phyloP scores from a whole-genome alignment of 2,329 filamentous ascomycete genomes.

The Colletotrichum lupini region DNA sequence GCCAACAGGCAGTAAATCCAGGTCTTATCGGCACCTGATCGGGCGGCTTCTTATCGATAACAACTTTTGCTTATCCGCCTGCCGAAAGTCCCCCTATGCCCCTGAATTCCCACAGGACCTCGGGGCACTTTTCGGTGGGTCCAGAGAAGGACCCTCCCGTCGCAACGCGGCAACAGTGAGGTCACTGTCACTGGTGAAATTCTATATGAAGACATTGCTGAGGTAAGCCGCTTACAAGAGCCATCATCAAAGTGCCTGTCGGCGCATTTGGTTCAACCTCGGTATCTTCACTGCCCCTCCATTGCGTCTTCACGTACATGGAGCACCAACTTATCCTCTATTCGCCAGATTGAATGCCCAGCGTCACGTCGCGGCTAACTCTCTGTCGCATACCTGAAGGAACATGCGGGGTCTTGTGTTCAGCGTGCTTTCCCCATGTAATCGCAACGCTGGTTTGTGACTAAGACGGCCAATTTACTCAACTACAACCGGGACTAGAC shows the following conservation, averaged over 20 bases:
- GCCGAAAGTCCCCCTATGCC: not conserved
- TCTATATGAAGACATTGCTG: not conserved
- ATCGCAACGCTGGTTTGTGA: constrained; percentile 3
- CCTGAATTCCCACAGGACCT: not conserved
- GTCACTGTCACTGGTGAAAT: not conserved
- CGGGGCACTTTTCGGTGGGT: constrained; percentile 2
- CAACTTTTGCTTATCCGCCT: constrained; percentile 6
- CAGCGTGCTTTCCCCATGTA: not conserved
- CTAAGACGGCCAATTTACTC: constrained; percentile 5
- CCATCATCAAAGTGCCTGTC: not conserved
- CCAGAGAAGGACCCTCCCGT: not conserved
- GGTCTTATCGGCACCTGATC: constrained; percentile 35
- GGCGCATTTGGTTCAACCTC: constrained; percentile 14
- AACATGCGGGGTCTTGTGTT: constrained; percentile 7
- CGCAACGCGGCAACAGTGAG: not conserved
- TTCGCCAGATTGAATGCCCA: not conserved
- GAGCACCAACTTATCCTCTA: not conserved
- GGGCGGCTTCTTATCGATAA: constrained; percentile 29
- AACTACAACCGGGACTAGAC: not conserved
- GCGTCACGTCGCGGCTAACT: not conserved
- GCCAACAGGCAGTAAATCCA: constrained; percentile 15
- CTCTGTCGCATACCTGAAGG: not conserved
- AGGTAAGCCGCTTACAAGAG: constrained; percentile 3
- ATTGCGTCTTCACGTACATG: constrained; percentile 22
- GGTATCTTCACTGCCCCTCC: constrained; percentile 17